phyloP scores from a whole-genome alignment of 2,329 filamentous ascomycete species.

The Neonectria neomacrospora region DNA sequence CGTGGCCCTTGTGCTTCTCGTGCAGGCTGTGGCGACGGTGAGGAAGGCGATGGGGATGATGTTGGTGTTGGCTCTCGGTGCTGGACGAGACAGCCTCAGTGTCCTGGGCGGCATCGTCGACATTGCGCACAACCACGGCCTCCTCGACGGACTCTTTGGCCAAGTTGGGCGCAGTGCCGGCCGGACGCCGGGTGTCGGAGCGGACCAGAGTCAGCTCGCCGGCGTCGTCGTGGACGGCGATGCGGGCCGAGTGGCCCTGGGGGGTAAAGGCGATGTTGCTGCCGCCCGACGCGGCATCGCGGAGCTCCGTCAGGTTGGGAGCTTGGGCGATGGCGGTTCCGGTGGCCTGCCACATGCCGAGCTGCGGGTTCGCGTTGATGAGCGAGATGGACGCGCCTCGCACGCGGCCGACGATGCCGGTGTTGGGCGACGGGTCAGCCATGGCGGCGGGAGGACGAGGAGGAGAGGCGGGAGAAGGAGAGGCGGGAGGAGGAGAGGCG shows the following conservation, averaged over 20 bases:
- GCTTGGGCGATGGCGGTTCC: conserved; percentile 47
- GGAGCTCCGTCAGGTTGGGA: conserved; percentile 44
- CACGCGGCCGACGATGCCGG: conserved; percentile 39
- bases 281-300: conserved; percentile 42
- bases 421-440: conserved; percentile 1
- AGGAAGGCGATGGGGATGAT: not conserved
- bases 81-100: not conserved
- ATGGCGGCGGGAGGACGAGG: not conserved
- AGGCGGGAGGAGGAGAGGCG: no score
- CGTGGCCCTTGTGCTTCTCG: conserved; percentile 35
- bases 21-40: conserved; percentile 19
- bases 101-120: conserved; percentile 2
- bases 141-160: conserved; percentile 8
- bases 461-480: no score
- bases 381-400: conserved; percentile 43
- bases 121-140: conserved; percentile 2
- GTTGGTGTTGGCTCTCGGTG: conserved; percentile 13
- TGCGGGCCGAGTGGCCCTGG: conserved; percentile 45
- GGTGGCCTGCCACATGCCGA: conserved; percentile 47
- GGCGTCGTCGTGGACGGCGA: conserved; percentile 37
- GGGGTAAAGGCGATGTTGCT: conserved; percentile 44
- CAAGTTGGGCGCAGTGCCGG: conserved; percentile 21
- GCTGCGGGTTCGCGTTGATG: conserved; percentile 44
- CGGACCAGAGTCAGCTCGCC: conserved; percentile 41
- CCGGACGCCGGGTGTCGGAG: conserved; percentile 25